Evolutionary conservation across 2,329 filamentous ascomycete species (phyloP).

Genomic region (Hypoxylon sp.): DNA sequence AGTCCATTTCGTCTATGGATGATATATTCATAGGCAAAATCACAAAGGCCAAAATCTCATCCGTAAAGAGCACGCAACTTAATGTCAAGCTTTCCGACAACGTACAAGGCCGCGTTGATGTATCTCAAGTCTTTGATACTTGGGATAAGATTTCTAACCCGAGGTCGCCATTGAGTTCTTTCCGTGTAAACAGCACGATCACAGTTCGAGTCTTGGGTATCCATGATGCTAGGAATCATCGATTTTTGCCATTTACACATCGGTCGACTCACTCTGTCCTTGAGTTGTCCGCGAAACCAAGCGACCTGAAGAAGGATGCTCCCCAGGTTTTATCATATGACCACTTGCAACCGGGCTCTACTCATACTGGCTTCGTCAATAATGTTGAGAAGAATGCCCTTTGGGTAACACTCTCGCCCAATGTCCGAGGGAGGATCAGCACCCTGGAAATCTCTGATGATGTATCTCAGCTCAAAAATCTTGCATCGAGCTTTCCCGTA

Average conservation of each 20-base stretch:
- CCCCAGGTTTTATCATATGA: slow-evolving; percentile 73
- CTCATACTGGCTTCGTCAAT: slow-evolving; percentile 88
- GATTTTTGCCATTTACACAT: slow-evolving; percentile 92
- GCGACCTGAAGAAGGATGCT: slow-evolving; percentile 65
- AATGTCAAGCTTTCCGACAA: slow-evolving; percentile 91
- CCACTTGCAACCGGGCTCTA: slow-evolving; percentile 77
- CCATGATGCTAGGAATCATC: slow-evolving; percentile 90
- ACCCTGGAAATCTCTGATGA: slow-evolving; percentile 90
- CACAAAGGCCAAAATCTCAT: slow-evolving; percentile 82
- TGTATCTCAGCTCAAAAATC: slow-evolving; percentile 79
- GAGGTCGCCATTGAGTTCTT: slow-evolving; percentile 82
- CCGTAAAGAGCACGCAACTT: slow-evolving; percentile 89
- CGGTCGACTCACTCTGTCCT: slow-evolving; percentile 84
- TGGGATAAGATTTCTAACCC: slow-evolving; percentile 89
- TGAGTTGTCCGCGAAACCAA: slow-evolving; percentile 86
- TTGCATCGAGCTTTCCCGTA: slow-evolving; percentile 84
- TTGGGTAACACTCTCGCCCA: slow-evolving; percentile 92
- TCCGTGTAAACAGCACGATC: slow-evolving; percentile 77
- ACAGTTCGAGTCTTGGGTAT: slow-evolving; percentile 84
- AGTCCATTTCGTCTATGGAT: slow-evolving; percentile 71
- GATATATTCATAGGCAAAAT: slow-evolving; percentile 80
- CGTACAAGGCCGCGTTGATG: slow-evolving; percentile 90
- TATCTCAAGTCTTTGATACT: slow-evolving; percentile 88
- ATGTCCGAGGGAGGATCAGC: slow-evolving; percentile 84
- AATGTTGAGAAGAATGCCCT: slow-evolving; percentile 83